Percentiles rank a stretch among this genome's conserved stretches.
phyloP scores from a whole-genome alignment of 768 basidiomycete species.

The Hydnum rufescens region DNA sequence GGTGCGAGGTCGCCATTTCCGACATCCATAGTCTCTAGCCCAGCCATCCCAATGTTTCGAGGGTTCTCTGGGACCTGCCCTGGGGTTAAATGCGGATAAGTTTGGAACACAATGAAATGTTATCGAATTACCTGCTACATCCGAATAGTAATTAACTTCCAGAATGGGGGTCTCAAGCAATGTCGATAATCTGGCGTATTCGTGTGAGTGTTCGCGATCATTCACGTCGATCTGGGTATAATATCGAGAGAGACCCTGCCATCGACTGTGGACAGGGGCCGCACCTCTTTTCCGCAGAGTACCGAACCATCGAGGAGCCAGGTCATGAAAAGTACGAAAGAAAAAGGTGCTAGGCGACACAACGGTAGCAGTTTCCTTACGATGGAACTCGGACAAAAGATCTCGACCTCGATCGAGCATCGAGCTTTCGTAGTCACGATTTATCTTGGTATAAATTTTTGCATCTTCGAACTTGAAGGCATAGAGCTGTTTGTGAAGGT shows the following conservation, averaged over 20 bases:
- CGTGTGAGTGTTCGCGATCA: constrained; percentile 17
- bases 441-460: constrained; percentile 46
- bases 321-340: background rate
- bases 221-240: constrained; percentile 1
- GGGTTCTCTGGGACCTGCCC: constrained; percentile 8
- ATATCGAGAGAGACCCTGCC: constrained; percentile 25
- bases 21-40: constrained; percentile 29
- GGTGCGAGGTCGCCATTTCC: constrained; percentile 78
- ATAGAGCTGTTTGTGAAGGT: constrained; percentile 65
- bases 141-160: constrained; percentile 73
- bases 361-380: background rate
- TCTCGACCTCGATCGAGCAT: constrained; percentile 45
- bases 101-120: constrained; percentile 1
- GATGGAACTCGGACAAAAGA: constrained; percentile 5
- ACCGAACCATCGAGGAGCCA: constrained; percentile 10
- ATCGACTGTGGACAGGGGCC: no score
- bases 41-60: constrained; percentile 5
- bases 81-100: background rate
- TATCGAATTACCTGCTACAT: constrained; percentile 43
- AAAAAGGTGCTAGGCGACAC: background rate
- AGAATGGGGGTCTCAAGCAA: constrained; percentile 58
- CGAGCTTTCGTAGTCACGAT: constrained; percentile 48
- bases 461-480: constrained; percentile 49
- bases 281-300: constrained; percentile 1
- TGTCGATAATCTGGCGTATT: constrained; percentile 78